Conservation (phyloP, 2,329 filamentous ascomycete species). For the Talaromyces sp. region DNA sequence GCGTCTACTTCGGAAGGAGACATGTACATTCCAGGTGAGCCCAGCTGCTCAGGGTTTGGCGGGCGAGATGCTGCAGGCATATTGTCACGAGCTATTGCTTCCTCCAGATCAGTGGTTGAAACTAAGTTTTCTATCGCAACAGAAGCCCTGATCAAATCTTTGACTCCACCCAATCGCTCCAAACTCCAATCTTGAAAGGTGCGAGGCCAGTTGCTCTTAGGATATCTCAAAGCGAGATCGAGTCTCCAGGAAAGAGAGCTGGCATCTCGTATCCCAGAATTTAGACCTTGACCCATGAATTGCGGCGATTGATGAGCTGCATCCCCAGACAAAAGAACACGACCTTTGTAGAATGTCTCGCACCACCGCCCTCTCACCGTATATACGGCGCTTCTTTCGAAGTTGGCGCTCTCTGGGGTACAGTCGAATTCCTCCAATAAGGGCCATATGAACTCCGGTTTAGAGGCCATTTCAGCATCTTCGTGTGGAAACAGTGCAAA, state of each 20-base stretch:
- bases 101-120: background rate
- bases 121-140: background rate
- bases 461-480: background rate
- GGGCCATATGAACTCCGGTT: background rate
- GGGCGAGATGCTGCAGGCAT: background rate
- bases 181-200: background rate
- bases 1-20: background rate
- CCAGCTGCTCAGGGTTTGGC: background rate
- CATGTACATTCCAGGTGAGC: background rate
- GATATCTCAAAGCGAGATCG: background rate
- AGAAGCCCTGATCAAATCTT: background rate
- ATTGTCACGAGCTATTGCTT: background rate
- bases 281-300: slow-evolving; percentile 1
- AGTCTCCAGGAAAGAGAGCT: slow-evolving; percentile 1
- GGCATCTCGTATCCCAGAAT: slow-evolving; percentile 2
- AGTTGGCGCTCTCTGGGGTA: background rate
- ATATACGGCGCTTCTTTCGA: background rate
- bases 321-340: background rate
- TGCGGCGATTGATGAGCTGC: background rate
- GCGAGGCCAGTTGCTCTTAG: background rate
- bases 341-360: background rate
- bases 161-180: background rate
- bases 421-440: background rate
- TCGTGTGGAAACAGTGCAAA: background rate
- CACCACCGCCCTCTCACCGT: background rate